phyloP scores from a whole-genome alignment of 768 basidiomycete species.

The Trichaptum fuscoviolaceum region DNA sequence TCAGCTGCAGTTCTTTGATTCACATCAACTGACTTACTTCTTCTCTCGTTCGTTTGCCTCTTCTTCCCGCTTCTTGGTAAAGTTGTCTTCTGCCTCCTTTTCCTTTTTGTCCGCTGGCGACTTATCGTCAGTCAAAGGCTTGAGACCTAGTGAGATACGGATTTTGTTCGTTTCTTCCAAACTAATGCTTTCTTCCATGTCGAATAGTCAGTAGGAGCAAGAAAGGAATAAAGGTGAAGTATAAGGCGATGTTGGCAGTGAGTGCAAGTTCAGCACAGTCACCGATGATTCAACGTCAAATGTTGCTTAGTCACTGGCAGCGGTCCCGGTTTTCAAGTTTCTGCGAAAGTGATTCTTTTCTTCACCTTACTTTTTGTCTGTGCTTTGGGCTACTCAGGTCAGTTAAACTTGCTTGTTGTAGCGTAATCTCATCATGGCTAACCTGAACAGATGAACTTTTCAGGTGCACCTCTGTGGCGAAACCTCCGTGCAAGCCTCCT shows the following conservation, averaged over 20 bases:
- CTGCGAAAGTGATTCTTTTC: background rate
- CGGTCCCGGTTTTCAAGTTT: background rate
- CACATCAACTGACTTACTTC: slow-evolving; percentile 51
- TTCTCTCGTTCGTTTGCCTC: slow-evolving; percentile 68
- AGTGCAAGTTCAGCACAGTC: too few relatives aligned
- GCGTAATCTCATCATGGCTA: background rate
- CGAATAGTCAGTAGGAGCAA: background rate
- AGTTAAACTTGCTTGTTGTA: background rate
- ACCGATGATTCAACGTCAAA: background rate
- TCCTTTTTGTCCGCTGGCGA: slow-evolving; percentile 70
- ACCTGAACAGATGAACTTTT: background rate
- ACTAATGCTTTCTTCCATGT: slow-evolving; percentile 87
- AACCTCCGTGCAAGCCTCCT: background rate
- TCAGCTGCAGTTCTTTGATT: slow-evolving; percentile 9
- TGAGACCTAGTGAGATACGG: slow-evolving; percentile 88
- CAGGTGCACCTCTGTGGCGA: background rate
- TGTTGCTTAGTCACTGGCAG: background rate
- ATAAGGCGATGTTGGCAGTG: background rate
- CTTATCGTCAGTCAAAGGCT: slow-evolving; percentile 83
- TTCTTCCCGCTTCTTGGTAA: slow-evolving; percentile 60
- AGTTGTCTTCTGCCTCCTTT: slow-evolving; percentile 84
- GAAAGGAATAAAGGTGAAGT: background rate
- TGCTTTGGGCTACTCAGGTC: background rate
- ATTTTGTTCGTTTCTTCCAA: slow-evolving; percentile 96
- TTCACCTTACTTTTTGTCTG: background rate